These are phyloP conservation scores for Mitragyna speciosa DNA, from an alignment of 257 asterid genomes.

Conservation along the genomic window DNA sequence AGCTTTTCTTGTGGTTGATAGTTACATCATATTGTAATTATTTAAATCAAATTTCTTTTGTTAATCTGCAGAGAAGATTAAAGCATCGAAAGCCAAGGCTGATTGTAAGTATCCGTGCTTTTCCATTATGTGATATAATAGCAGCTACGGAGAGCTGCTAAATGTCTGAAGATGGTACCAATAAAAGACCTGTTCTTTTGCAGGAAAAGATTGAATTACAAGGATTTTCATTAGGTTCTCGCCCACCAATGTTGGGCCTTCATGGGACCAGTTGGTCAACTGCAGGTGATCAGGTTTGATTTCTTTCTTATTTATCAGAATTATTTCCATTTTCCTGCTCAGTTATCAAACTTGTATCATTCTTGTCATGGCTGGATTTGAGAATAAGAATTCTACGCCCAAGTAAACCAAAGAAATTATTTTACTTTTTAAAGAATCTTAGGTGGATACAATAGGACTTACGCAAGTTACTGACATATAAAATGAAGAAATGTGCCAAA, in stretches of 20 bases:
- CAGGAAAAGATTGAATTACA: conserved; percentile 89
- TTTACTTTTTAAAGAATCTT: neutral
- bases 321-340: neutral
- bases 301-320: conserved; percentile 8
- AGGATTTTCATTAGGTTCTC: conserved; percentile 87
- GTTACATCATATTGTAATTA: neutral
- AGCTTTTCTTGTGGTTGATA: neutral
- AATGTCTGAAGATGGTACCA: conserved; percentile 9
- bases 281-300: conserved; percentile 85
- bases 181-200: conserved; percentile 17
- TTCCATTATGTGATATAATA: conserved; percentile 18
- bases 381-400: neutral
- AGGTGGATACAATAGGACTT: neutral
- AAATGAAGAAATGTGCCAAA: neutral
- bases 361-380: neutral
- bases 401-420: neutral
- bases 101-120: conserved; percentile 59
- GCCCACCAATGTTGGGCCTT: conserved; percentile 81
- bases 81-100: conserved; percentile 80
- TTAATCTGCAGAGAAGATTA: conserved; percentile 72
- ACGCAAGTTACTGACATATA: neutral
- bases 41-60: conserved; percentile 14
- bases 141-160: conserved; percentile 11
- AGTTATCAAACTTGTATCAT: neutral
- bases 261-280: conserved; percentile 84